A percentile compares a stretch with the other conserved stretches of the same genome.
These are phyloP conservation scores for Pisolithus thermaeus DNA, from an alignment of 1,284 basidiomycete genomes.

Conservation along the genomic window DNA sequence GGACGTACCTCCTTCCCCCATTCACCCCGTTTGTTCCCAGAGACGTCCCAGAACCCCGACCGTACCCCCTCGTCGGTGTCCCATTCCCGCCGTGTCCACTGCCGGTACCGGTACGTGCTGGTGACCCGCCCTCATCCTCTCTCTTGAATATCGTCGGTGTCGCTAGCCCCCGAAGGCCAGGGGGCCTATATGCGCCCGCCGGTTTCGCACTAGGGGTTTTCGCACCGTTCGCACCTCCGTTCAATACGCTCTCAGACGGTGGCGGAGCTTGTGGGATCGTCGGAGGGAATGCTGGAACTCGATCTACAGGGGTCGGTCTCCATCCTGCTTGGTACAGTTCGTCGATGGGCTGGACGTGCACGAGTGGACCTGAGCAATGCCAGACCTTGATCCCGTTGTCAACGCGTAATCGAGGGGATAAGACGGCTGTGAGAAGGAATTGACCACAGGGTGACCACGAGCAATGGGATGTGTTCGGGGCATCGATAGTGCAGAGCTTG, in stretches of 20 bases:
- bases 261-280: constrained; percentile 72
- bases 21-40: constrained; percentile 3
- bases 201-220: constrained; percentile 54
- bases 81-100: constrained; percentile 43
- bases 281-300: constrained; percentile 66
- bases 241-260: constrained; percentile 54
- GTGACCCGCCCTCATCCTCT: constrained; percentile 69
- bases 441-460: constrained; percentile 95
- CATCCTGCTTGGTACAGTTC: constrained; percentile 89
- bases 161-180: constrained; percentile 82
- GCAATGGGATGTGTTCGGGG: constrained; percentile 89
- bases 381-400: constrained; percentile 97
- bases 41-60: constrained; percentile 19
- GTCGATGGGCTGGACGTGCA: constrained; percentile 74
- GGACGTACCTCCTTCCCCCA: constrained; percentile 47
- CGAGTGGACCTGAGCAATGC: constrained; percentile 85
- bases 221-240: constrained; percentile 19
- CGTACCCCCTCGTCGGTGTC: constrained; percentile 40
- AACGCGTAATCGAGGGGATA: constrained; percentile 90
- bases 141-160: constrained; percentile 85
- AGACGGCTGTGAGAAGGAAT: constrained; percentile 89
- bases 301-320: constrained; percentile 69
- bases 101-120: constrained; percentile 28
- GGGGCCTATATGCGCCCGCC: constrained; percentile 84
- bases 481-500: constrained; percentile 85